Base-by-base conservation (phyloP, 2,329 filamentous ascomycete species). In the Trematosphaeria pertusa region DNA sequence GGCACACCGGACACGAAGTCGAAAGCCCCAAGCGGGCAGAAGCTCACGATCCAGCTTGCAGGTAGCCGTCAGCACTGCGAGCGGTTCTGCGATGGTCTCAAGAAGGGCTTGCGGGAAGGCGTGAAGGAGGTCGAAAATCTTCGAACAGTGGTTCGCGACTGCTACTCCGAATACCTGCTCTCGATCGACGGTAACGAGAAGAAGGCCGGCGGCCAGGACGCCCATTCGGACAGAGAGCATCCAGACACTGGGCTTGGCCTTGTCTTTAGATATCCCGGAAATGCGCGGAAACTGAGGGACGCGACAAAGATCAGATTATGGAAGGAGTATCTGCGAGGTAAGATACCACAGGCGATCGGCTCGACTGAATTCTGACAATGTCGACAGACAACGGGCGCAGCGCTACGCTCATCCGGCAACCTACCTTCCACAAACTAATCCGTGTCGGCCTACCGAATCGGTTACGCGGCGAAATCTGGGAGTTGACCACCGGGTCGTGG, bases 401-500 rank as follows among this genome's bases (percentile, higher is more conserved):
- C 73, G 84, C 88, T 43, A 97, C 92, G 1, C 76, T 99, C 41
- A 87, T 99, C 48, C 88, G 94, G 46, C 94, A 99, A 69, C 93
- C 94, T 3, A 97, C 94, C 19, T 97, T 97, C 64, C 94, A 97
- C 75, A 97, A 97, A 72, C 83, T 99, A 38, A 96, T 99, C 55
- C 86, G 94, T 42, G 94, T 99, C 56, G 94, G 94, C 54, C 78
- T 99, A 49, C 94, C 94, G 0, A 99, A 99, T 72, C 84, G 94
- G 36, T 79, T 99, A 37, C 82, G 94, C 54, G 94, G 94, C 33
- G 94, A 99, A 74, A 88, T 95, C 39, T 99, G 94, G 94, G 94
- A 99, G 73, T 78, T 97, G 52, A 89, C 91, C 0, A 97, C 91
- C 7, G 94, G 94, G 5, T 95, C 93, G 2, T 81, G 97, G 52